A percentile compares a stretch with the other conserved stretches of the same genome.
phyloP scores from a whole-genome alignment of 805 yeast genomes.

The Metschnikowia koreensis region DNA sequence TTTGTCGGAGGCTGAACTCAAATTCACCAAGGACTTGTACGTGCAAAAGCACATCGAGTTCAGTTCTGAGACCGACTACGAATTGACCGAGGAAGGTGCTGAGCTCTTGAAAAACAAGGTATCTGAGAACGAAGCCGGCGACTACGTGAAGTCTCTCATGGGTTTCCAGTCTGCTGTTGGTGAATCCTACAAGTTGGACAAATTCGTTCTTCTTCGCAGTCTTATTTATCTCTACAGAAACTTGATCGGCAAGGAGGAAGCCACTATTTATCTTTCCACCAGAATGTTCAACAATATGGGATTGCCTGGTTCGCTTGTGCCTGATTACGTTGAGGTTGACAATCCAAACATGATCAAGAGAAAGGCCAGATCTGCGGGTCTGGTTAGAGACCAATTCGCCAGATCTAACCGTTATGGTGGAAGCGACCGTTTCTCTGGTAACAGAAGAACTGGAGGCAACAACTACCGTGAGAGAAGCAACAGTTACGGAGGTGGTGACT shows the following conservation, averaged over 20 bases:
- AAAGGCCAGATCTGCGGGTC: slow-evolving; percentile 5
- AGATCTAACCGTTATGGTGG: slow-evolving; percentile 9
- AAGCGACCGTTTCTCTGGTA: slow-evolving; percentile 4
- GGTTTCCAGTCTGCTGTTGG: slow-evolving; percentile 29
- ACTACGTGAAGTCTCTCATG: slow-evolving; percentile 26
- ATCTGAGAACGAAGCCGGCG: slow-evolving; percentile 23
- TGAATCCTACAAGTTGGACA: slow-evolving; percentile 14
- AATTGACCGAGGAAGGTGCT: slow-evolving; percentile 34
- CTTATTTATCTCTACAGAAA: slow-evolving; percentile 13
- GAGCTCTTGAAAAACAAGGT: slow-evolving; percentile 19
- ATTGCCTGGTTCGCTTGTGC: slow-evolving; percentile 17
- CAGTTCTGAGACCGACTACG: slow-evolving; percentile 40
- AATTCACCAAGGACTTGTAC: slow-evolving; percentile 50
- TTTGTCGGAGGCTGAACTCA: slow-evolving; percentile 53
- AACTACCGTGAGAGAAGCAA: slow-evolving; percentile 3
- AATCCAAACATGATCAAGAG: slow-evolving; percentile 12
- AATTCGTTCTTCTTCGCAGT: slow-evolving; percentile 10
- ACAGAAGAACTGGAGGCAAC: slow-evolving; percentile 5
- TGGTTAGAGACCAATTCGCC: slow-evolving; percentile 9
- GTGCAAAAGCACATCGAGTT: slow-evolving; percentile 55
- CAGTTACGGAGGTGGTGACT: slow-evolving; percentile 1
- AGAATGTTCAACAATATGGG: slow-evolving; percentile 15
- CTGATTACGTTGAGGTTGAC: slow-evolving; percentile 17
- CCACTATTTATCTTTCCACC: slow-evolving; percentile 10
- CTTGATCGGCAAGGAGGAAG: slow-evolving; percentile 8